These are phyloP conservation scores for Coniferiporia weirii DNA, from an alignment of 1,284 basidiomycete species.

Conservation along the genomic window DNA sequence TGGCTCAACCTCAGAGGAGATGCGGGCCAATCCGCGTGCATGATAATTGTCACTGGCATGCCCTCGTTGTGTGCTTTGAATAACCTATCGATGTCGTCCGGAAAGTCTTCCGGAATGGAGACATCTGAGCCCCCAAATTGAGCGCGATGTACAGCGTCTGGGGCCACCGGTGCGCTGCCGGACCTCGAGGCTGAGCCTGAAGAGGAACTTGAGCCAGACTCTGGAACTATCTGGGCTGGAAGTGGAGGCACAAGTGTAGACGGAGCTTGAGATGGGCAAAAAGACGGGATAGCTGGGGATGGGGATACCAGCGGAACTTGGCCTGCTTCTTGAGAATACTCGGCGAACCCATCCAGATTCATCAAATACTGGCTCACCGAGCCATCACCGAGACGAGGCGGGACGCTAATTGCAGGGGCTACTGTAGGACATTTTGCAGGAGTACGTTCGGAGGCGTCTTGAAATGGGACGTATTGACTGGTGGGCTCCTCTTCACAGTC, in stretches of 20 bases:
- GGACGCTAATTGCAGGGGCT: background rate
- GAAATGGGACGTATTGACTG: no score
- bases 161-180: no score
- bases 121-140: no score
- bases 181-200: no score
- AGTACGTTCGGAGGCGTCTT: no score
- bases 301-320: background rate
- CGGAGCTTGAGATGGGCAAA: no score
- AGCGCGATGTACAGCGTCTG: no score
- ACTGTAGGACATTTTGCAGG: no score
- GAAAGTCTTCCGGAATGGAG: background rate
- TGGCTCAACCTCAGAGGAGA: background rate
- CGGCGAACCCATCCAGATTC: background rate
- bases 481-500: no score
- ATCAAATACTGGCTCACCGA: background rate
- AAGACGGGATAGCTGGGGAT: background rate
- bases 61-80: background rate
- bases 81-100: background rate
- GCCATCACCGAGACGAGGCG: background rate
- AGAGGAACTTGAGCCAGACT: no score
- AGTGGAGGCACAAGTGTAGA: no score
- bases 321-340: background rate
- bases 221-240: no score
- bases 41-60: conserved; percentile 4
- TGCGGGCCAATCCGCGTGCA: background rate